phyloP scores from a whole-genome alignment of 345 rosid genomes.

The Noccaea bulbosa region DNA sequence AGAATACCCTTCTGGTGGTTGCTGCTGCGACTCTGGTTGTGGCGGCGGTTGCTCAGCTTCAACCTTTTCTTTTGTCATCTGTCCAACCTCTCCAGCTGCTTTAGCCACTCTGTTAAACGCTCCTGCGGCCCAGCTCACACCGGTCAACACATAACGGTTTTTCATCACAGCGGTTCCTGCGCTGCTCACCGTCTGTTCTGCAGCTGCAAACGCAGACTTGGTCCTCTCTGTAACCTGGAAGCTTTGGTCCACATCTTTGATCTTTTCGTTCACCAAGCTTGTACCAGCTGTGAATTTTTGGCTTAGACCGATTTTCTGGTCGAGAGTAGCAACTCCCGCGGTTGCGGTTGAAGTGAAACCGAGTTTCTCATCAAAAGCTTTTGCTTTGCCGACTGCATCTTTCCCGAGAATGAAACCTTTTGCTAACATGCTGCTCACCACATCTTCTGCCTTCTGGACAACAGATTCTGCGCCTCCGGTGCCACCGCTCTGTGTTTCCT shows the following conservation, averaged over 20 bases:
- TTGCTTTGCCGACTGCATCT: constrained; percentile 80
- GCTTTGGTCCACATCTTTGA: constrained; percentile 82
- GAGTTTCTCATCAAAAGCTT: constrained; percentile 79
- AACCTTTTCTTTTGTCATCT: constrained; percentile 83
- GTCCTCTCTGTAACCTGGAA: constrained; percentile 94
- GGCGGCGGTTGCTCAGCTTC: constrained; percentile 56
- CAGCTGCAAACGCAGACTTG: constrained; percentile 73
- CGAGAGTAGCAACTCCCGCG: constrained; percentile 75
- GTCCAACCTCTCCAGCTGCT: constrained; percentile 88
- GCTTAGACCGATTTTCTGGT: constrained; percentile 76
- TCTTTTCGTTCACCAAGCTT: constrained; percentile 73
- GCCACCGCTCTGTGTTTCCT: constrained; percentile 50
- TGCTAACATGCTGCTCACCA: constrained; percentile 89
- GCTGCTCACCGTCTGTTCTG: constrained; percentile 81
- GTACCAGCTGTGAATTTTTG: constrained; percentile 82
- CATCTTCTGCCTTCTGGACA: constrained; percentile 87
- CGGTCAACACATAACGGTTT: constrained; percentile 76
- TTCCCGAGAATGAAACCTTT: constrained; percentile 86
- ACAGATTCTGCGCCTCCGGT: constrained; percentile 52
- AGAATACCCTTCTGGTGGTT: constrained; percentile 51
- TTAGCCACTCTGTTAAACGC: constrained; percentile 78
- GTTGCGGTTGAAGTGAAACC: constrained; percentile 81
- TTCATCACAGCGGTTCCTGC: constrained; percentile 89
- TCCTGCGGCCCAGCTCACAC: constrained; percentile 84
- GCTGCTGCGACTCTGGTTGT: constrained; percentile 32